These are phyloP conservation scores for Epicoccum nigrum DNA, from an alignment of 2,329 filamentous ascomycete genomes.

Conservation along the genomic window DNA sequence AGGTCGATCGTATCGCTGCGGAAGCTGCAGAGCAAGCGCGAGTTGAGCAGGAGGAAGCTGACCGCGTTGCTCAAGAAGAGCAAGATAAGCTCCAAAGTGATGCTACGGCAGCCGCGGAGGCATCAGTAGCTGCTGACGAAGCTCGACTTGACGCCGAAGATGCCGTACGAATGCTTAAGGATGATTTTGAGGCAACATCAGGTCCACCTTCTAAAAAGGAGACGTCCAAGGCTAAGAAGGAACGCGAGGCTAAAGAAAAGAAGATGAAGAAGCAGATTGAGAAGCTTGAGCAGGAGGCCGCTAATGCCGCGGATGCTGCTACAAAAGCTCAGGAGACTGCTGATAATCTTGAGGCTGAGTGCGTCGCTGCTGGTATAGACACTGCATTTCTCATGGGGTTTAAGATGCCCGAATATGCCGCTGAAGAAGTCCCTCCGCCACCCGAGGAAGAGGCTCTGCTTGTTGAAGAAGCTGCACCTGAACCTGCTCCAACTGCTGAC, in stretches of 20 bases:
- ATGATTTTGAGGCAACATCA: constrained; percentile 23
- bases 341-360: constrained; percentile 40
- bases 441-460: constrained; percentile 16
- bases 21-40: constrained; percentile 30
- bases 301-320: constrained; percentile 45
- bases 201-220: constrained; percentile 43
- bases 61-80: constrained; percentile 26
- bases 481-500: constrained; percentile 19
- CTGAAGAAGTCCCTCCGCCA: constrained; percentile 33
- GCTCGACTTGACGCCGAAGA: constrained; percentile 13
- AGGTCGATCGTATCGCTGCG: constrained; percentile 17
- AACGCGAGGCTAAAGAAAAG: constrained; percentile 37
- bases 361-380: constrained; percentile 46
- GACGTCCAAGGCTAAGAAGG: constrained; percentile 35
- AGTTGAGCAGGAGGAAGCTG: constrained; percentile 26
- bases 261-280: constrained; percentile 37
- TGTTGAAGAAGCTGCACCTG: constrained; percentile 21
- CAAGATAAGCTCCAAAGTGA: constrained; percentile 40
- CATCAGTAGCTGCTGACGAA: constrained; percentile 31
- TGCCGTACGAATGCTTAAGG: constrained; percentile 24
- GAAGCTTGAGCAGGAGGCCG: constrained; percentile 35
- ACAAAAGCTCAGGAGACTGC: constrained; percentile 41
- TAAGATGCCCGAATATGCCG: constrained; percentile 34
- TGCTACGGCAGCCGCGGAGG: constrained; percentile 23
- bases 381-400: constrained; percentile 18